Evolutionary conservation across 768 basidiomycete genomes (phyloP).

Genomic region (Pleurotus tuber-regium): DNA sequence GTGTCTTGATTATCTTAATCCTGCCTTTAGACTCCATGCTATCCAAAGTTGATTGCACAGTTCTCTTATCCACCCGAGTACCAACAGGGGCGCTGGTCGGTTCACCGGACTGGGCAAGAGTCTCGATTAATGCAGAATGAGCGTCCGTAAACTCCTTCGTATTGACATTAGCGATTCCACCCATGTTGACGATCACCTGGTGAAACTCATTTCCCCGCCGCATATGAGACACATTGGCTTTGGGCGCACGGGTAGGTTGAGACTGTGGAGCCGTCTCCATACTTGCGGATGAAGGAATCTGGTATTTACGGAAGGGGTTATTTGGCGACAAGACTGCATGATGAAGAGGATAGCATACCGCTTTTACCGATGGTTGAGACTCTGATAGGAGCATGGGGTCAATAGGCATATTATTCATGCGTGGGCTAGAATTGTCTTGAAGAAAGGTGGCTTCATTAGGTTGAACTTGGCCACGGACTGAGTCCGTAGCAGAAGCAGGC

Average conservation of each 20-base stretch:
- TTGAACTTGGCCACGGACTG: too few relatives aligned
- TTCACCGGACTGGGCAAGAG: conserved; percentile 57
- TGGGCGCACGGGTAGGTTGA: conserved; percentile 14
- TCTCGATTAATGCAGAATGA: conserved; percentile 61
- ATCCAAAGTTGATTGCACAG: conserved; percentile 57
- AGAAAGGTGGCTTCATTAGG: too few relatives aligned
- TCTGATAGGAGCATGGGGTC: neutral
- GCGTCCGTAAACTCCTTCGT: conserved; percentile 69
- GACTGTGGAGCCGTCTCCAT: neutral
- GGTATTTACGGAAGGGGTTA: too few relatives aligned
- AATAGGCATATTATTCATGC: neutral
- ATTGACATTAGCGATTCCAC: conserved; percentile 66
- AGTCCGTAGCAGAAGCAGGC: too few relatives aligned
- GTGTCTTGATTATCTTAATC: conserved; percentile 69
- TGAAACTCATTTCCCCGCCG: conserved; percentile 80
- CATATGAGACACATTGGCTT: conserved; percentile 72
- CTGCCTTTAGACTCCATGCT: conserved; percentile 63
- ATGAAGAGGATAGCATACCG: too few relatives aligned
- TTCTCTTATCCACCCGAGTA: conserved; percentile 71
- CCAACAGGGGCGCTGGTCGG: conserved; percentile 68
- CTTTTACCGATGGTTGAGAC: too few relatives aligned
- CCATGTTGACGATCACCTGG: conserved; percentile 59
- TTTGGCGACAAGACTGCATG: too few relatives aligned
- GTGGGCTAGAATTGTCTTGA: neutral
- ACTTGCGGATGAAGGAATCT: too few relatives aligned